Conservation (phyloP, 805 yeast genomes). For the Schwanniomyces sp. region DNA sequence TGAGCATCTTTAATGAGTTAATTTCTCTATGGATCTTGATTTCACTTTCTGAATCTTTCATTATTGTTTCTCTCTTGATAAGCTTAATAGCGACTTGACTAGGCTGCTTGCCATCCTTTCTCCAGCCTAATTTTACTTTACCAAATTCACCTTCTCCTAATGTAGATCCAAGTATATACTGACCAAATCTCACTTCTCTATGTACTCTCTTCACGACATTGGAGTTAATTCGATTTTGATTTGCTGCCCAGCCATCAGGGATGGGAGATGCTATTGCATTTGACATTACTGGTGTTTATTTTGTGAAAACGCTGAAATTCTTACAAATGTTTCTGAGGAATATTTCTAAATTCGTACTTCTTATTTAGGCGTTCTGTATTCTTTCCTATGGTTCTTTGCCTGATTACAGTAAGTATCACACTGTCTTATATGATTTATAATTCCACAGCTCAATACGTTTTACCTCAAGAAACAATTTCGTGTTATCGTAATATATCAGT, state of each 20-base stretch:
- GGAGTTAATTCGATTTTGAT: slow-evolving; percentile 4
- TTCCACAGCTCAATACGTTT: not conserved
- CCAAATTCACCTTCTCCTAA: slow-evolving; percentile 99
- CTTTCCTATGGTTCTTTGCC: not conserved
- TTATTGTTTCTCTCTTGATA: slow-evolving; percentile 84
- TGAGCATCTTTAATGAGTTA: slow-evolving; percentile 78
- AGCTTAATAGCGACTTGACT: slow-evolving; percentile 92
- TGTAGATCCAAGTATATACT: slow-evolving; percentile 87
- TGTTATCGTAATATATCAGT: not conserved
- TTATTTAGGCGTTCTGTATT: not conserved
- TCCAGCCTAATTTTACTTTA: slow-evolving; percentile 95
- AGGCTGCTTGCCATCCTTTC: slow-evolving; percentile 75
- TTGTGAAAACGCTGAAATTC: not conserved
- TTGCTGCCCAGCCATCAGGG: not conserved
- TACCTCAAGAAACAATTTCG: not conserved
- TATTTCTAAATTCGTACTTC: not conserved
- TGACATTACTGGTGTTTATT: not conserved
- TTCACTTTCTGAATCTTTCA: slow-evolving; percentile 82
- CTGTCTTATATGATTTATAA: not conserved
- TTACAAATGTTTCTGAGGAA: not conserved
- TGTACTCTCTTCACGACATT: slow-evolving; percentile 15
- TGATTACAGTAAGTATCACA: not conserved
- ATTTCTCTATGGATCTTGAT: slow-evolving; percentile 90
- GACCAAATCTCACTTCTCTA: slow-evolving; percentile 81
- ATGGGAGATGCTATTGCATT: not conserved